Evolutionary conservation across 129 eudicot species (phyloP).

Genomic region (Chrysanthemum makinoi): DNA sequence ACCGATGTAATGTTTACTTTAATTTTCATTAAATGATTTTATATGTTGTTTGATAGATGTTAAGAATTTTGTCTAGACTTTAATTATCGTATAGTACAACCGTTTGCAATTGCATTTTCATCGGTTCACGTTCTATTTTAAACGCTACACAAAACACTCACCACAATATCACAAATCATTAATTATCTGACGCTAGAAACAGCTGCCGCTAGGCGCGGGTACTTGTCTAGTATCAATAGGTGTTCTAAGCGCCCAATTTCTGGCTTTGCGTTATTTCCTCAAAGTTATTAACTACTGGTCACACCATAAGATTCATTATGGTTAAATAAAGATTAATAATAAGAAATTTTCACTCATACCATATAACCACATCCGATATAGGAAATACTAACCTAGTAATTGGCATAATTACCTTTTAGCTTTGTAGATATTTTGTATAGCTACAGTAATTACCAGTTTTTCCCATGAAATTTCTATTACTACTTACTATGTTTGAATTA

Average conservation of each 20-base stretch:
- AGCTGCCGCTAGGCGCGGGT: too few relatives aligned
- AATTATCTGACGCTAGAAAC: too few relatives aligned
- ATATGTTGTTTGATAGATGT: too few relatives aligned
- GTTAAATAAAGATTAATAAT: not conserved
- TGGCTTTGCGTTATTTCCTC: not conserved
- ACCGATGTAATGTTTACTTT: too few relatives aligned
- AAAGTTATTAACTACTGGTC: not conserved
- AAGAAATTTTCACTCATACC: not conserved
- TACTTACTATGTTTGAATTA: too few relatives aligned
- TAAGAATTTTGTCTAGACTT: too few relatives aligned
- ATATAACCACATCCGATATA: not conserved
- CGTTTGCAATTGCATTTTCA: too few relatives aligned
- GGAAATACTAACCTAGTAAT: not conserved
- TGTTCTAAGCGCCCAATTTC: not conserved
- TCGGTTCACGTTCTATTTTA: too few relatives aligned
- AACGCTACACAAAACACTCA: too few relatives aligned
- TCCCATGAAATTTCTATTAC: not conserved
- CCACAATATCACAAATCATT: too few relatives aligned
- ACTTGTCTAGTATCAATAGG: not conserved
- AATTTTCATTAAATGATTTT: too few relatives aligned
- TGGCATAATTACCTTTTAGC: not conserved
- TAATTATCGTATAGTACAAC: too few relatives aligned
- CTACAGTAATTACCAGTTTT: not conserved
- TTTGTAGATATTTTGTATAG: not conserved
- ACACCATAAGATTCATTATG: not conserved